Conservation (phyloP, 345 rosid species). For the Ceriops decandra region DNA sequence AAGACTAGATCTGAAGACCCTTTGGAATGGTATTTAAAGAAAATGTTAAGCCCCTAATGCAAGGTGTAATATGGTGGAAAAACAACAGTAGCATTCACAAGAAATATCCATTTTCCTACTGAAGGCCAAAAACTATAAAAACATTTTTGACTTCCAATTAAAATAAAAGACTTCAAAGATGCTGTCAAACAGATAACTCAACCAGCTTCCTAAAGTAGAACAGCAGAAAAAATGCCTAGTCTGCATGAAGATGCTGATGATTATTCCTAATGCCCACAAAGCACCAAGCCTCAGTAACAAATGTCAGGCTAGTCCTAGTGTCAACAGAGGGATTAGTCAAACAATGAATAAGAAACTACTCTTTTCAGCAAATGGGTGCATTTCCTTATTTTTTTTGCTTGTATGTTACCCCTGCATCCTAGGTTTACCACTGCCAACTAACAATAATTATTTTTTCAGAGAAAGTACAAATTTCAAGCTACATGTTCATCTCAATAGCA, state of each 20-base stretch:
- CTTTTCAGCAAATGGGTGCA: not conserved
- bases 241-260: too few species aligned
- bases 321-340: not conserved
- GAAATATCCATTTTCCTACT: too few species aligned
- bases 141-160: too few species aligned
- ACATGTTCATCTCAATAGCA: not conserved
- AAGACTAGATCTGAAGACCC: not conserved
- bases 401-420: not conserved
- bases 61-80: not conserved
- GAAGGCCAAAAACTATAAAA: not conserved
- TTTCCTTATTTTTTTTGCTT: not conserved
- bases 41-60: too few species aligned
- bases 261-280: too few species aligned
- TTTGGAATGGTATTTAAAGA: not conserved
- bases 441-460: not conserved
- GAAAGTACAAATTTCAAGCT: too few species aligned
- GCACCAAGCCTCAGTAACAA: not conserved
- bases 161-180: too few species aligned
- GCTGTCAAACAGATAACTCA: too few species aligned
- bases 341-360: not conserved
- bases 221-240: not conserved
- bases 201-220: not conserved
- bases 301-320: not conserved
- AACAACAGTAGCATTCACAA: not conserved
- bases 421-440: not conserved